Evolutionary conservation across 306 rosid species (phyloP), one percentile per base, ranked within the genome.

Genomic region (Herpetospermum pedunculosum): DNA sequence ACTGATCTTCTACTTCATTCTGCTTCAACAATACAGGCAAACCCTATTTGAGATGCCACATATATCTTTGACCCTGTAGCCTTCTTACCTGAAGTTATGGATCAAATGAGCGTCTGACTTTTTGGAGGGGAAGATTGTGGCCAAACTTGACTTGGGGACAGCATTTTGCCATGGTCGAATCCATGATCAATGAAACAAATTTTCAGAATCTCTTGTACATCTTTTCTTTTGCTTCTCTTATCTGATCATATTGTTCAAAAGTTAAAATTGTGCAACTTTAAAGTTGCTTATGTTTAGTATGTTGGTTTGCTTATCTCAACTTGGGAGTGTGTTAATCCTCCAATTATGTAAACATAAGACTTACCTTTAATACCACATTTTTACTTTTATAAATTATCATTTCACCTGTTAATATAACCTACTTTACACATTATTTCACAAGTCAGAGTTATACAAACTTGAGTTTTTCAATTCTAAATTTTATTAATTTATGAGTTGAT

Each of bases 1-100:
- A 93, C 73, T 93, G 82, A 85, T 69, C 65, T 63, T 37, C 32
- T 52, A 43, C n/a, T 79, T 21, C 7, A 40, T 67, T 67, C 14
- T 40, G 71, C n/a, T 19, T 12, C 19, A 5, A 21, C n/a, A 3
- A 25, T 25, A 43, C 37, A 14, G 14, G 14, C 37, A 6, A 41
- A 0, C 32, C 1, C 2, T 65, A 2, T 63, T 19, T 15, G 41
- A 32, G 5, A 59, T 59, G 41, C 41, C 3, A 16, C 34, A 14
- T 0, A 23, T 21, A 18, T 25, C 25, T 54, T 25, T 14, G 14
- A 25, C 64, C 37, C 3, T 29, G 8, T 52, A 59, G 23, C 25
- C 43, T 59, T 59, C 43, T 59, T 59, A 30, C 46, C 4, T 37
- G 48, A 64, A 37, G 48, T 35, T 63, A 34, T 63, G 43, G 47